Conservation (phyloP, 768 basidiomycete species). For the Clathrus columnatus region DNA sequence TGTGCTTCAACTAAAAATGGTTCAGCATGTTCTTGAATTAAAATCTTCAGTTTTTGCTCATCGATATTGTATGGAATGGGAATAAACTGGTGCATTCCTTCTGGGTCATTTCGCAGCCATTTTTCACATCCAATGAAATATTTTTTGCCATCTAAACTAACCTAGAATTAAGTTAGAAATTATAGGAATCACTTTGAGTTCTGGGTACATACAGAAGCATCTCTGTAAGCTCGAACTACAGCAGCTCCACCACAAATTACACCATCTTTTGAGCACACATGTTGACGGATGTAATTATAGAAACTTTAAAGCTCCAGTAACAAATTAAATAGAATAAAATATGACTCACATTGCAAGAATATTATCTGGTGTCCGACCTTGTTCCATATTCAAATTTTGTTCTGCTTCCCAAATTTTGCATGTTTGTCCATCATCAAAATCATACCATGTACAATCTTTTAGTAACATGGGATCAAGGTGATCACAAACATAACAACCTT, state of each 20-base stretch:
- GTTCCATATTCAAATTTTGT: neutral
- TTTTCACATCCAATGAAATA: neutral
- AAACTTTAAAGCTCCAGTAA: no score
- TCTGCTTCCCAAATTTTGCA: neutral
- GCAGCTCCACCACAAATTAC: no score
- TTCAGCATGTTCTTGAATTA: neutral
- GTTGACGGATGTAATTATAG: no score
- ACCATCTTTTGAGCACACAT: no score
- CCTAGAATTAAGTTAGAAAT: neutral
- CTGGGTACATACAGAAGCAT: neutral
- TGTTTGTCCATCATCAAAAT: constrained; percentile 1
- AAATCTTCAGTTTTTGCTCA: neutral
- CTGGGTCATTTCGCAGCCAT: neutral
- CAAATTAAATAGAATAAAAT: no score
- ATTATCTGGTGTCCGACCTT: neutral
- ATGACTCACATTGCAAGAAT: neutral
- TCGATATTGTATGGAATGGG: neutral
- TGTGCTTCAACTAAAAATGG: no score
- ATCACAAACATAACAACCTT: neutral
- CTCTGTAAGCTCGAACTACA: neutral
- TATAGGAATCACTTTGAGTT: neutral
- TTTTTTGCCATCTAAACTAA: neutral
- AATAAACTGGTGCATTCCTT: neutral
- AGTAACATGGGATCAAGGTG: neutral
- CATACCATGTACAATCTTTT: neutral